phyloP scores from a whole-genome alignment of 176 grass and related monocot species.

The Puccinellia tenuiflora region DNA sequence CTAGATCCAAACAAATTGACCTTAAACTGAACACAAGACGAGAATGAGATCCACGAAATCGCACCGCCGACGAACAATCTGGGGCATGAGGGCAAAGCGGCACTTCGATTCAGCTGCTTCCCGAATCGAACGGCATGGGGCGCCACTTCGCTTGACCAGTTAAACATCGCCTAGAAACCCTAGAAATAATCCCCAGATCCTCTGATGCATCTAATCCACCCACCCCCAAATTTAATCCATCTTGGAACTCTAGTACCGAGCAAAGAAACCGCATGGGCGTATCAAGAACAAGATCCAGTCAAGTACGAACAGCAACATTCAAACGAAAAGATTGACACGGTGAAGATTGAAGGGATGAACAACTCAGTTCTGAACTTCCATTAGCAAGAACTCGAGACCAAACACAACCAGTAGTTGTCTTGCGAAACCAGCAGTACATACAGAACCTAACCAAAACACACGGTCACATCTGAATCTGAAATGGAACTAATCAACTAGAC shows the following conservation, averaged over 20 bases:
- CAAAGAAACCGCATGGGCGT: neutral
- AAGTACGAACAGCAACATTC: neutral
- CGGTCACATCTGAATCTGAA: neutral
- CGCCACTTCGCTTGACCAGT: neutral
- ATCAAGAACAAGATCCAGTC: neutral
- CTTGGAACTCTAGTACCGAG: too few relatives aligned
- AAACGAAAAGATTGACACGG: neutral
- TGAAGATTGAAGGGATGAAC: neutral
- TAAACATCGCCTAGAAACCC: neutral
- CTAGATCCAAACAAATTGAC: neutral
- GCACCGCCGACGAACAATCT: slow-evolving; percentile 42
- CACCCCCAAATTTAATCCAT: too few relatives aligned
- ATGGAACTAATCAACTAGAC: neutral
- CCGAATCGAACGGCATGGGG: neutral
- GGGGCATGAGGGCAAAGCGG: neutral
- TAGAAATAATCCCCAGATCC: neutral
- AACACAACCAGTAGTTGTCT: neutral
- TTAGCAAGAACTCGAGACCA: neutral
- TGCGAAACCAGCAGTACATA: neutral
- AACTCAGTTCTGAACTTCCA: neutral
- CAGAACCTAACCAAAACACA: neutral
- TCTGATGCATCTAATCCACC: neutral
- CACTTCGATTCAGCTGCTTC: neutral
- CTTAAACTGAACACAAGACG: neutral
- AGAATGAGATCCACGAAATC: neutral